A percentile compares a stretch with the other conserved stretches of the same genome.
These are phyloP conservation scores for Pseudocercospora macadamiae DNA, from an alignment of 2,329 filamentous ascomycete genomes.

Conservation along the genomic window DNA sequence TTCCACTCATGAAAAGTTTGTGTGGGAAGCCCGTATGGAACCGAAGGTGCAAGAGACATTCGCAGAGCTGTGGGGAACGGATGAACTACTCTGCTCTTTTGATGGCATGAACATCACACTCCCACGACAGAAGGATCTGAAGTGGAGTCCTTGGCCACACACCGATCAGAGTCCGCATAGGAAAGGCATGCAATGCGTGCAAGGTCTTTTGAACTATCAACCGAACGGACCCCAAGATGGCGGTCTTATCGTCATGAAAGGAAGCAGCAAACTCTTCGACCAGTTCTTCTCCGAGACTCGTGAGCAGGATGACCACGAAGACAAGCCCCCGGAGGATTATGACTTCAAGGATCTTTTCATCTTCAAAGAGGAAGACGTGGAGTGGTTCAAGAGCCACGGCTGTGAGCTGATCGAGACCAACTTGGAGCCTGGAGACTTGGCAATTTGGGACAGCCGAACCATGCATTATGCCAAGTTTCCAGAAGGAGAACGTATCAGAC, in stretches of 20 bases:
- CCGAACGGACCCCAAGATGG: constrained; percentile 53
- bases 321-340: constrained; percentile 38
- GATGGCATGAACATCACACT: constrained; percentile 48
- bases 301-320: constrained; percentile 34
- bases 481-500: constrained; percentile 33
- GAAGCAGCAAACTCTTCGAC: constrained; percentile 46
- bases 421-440: constrained; percentile 29
- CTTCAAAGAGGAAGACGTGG: constrained; percentile 43
- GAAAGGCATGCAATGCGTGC: constrained; percentile 47
- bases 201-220: constrained; percentile 50
- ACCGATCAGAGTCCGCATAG: constrained; percentile 47
- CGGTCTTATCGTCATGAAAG: constrained; percentile 51
- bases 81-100: constrained; percentile 37
- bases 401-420: constrained; percentile 27
- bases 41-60: constrained; percentile 47
- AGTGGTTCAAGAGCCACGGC: constrained; percentile 29
- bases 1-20: constrained; percentile 47
- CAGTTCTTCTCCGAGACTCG: constrained; percentile 49
- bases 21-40: constrained; percentile 49
- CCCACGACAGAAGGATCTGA: constrained; percentile 45
- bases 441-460: constrained; percentile 41
- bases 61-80: constrained; percentile 46
- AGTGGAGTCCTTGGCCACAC: constrained; percentile 50
- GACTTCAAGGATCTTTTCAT: constrained; percentile 47
- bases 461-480: constrained; percentile 49